Evolutionary conservation across 2,329 filamentous ascomycete species (phyloP).

Genomic region (Magnaporthiopsis incrustans): DNA sequence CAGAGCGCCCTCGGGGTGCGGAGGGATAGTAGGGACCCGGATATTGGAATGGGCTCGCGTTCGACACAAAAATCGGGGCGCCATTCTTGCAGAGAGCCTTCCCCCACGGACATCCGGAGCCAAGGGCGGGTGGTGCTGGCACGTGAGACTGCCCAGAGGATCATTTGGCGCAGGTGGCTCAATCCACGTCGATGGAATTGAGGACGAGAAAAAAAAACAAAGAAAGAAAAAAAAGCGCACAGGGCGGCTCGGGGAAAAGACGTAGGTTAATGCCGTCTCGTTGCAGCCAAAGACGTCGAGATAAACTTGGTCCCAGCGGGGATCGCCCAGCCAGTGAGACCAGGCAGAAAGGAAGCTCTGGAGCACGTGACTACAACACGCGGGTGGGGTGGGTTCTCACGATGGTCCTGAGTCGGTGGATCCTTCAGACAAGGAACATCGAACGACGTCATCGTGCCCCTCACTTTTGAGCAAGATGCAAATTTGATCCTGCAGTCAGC

Average conservation of each 20-base stretch:
- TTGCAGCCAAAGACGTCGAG: not conserved
- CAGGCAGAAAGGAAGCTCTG: not conserved
- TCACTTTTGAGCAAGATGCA: not conserved
- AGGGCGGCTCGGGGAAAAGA: too few species aligned
- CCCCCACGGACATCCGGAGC: not conserved
- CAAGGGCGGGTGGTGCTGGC: not conserved
- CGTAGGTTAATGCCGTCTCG: not conserved
- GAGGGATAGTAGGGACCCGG: not conserved
- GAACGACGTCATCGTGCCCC: not conserved
- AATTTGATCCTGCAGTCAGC: not conserved
- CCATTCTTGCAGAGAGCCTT: not conserved
- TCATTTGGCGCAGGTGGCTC: not conserved
- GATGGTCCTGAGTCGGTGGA: not conserved
- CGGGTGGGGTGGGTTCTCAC: not conserved
- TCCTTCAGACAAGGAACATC: not conserved
- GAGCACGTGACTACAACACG: not conserved
- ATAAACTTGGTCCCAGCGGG: not conserved
- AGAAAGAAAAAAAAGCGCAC: not conserved
- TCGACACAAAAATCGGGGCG: not conserved
- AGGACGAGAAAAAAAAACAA: not conserved
- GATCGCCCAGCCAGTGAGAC: not conserved
- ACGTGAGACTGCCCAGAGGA: not conserved
- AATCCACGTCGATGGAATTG: not conserved
- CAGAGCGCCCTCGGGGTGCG: not conserved
- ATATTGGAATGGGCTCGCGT: not conserved